Percentiles rank a stretch among this genome's conserved stretches.
Conservation (phyloP, 257 asterid species). For the Solanum okadae region DNA sequence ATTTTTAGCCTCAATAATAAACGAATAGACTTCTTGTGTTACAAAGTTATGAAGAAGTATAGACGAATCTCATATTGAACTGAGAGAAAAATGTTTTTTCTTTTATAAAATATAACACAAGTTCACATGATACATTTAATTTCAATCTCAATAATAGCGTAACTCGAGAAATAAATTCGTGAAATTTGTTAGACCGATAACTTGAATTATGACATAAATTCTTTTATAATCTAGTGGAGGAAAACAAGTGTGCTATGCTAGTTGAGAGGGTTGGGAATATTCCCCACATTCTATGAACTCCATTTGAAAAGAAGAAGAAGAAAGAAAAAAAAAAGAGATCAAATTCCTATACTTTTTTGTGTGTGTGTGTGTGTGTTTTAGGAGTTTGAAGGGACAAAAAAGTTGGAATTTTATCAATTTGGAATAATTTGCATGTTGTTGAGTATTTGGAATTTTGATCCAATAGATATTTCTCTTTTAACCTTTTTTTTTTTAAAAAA, state of each 20-base stretch:
- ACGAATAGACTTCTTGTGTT: accelerated
- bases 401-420: background rate
- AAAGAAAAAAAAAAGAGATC: background rate
- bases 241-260: background rate
- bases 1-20: accelerated
- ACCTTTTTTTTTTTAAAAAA: background rate
- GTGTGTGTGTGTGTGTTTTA: no score
- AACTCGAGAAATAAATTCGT: background rate
- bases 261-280: background rate
- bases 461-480: background rate
- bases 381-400: background rate
- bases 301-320: background rate
- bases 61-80: accelerated
- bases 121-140: background rate
- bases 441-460: background rate
- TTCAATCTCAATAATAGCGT: background rate
- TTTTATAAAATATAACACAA: background rate
- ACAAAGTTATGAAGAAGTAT: background rate
- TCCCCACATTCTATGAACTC: background rate
- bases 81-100: background rate
- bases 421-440: background rate
- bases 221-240: background rate
- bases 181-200: background rate
- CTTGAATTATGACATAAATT: background rate
- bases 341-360: background rate